Percentiles rank a stretch among this genome's conserved stretches.
Evolutionary conservation across 768 basidiomycete genomes (phyloP).

Genomic region (Pisolithus albus): DNA sequence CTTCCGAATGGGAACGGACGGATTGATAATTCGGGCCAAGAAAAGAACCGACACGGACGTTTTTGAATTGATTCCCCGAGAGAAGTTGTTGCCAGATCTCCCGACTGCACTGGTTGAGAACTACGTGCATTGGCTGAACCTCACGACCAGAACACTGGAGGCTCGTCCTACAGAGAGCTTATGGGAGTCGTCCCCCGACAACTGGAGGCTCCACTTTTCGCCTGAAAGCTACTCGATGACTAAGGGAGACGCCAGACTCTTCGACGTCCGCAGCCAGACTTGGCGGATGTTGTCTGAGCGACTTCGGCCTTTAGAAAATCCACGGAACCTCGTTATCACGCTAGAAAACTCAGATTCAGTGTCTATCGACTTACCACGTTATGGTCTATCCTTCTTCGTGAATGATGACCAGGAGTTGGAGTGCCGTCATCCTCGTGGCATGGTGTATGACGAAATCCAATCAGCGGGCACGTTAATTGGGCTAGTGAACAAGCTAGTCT

Average conservation of each 20-base stretch:
- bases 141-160: constrained; percentile 18
- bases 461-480: constrained; percentile 41
- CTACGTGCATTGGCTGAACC: constrained; percentile 27
- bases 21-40: constrained; percentile 17
- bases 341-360: constrained; percentile 9
- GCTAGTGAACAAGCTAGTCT: constrained; percentile 33
- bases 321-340: constrained; percentile 11
- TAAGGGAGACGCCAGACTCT: neutral
- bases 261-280: neutral
- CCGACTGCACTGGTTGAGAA: constrained; percentile 17
- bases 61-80: constrained; percentile 20
- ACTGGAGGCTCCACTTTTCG: constrained; percentile 15
- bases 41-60: neutral
- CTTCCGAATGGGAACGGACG: constrained; percentile 13
- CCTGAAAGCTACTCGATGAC: neutral
- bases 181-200: constrained; percentile 21
- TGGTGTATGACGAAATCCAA: constrained; percentile 37
- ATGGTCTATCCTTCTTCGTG: constrained; percentile 35
- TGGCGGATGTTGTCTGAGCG: constrained; percentile 7
- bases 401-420: constrained; percentile 28
- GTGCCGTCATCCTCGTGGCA: constrained; percentile 35
- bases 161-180: constrained; percentile 19
- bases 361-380: constrained; percentile 33
- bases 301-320: constrained; percentile 18
- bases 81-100: constrained; percentile 19